Conservation (phyloP, 2,329 filamentous ascomycete genomes). For the Cercospora zeina region DNA sequence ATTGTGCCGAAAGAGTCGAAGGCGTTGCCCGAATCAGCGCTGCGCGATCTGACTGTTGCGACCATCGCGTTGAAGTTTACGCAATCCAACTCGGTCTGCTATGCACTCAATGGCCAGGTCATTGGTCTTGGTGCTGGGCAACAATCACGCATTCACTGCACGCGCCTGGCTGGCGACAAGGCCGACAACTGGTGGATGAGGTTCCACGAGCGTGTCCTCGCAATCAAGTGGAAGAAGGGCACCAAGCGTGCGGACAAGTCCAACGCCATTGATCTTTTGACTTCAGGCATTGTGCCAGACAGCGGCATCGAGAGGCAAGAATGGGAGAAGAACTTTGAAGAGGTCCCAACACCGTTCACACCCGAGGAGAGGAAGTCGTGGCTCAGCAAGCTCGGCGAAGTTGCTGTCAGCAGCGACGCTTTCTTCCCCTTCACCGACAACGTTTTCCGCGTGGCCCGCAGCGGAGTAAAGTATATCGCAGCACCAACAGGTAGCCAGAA, state of each 20-base stretch:
- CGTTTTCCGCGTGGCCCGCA: conserved; percentile 84
- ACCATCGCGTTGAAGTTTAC: conserved; percentile 99
- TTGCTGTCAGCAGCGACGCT: conserved; percentile 89
- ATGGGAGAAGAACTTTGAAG: conserved; percentile 88
- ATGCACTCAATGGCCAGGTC: conserved; percentile 89
- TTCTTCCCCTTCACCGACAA: conserved; percentile 99
- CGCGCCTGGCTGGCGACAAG: conserved; percentile 93
- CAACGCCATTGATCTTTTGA: conserved; percentile 94
- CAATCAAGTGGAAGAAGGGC: conserved; percentile 95
- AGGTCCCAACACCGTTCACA: conserved; percentile 80
- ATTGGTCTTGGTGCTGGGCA: conserved; percentile 93
- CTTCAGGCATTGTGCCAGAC: conserved; percentile 84
- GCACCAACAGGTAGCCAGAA: conserved; percentile 90
- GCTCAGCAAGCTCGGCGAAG: conserved; percentile 76
- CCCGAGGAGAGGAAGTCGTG: conserved; percentile 81
- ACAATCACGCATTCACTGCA: conserved; percentile 98
- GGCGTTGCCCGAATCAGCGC: conserved; percentile 73
- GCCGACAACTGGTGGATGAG: conserved; percentile 99
- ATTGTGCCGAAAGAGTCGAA: conserved; percentile 79
- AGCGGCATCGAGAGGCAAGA: conserved; percentile 78
- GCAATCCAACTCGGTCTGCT: conserved; percentile 98
- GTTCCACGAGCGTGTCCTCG: conserved; percentile 86
- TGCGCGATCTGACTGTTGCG: conserved; percentile 87
- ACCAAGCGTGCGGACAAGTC: conserved; percentile 96
- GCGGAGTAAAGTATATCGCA: conserved; percentile 93